phyloP scores from a whole-genome alignment of 2,329 filamentous ascomycete genomes.

The Colletotrichum sp. region DNA sequence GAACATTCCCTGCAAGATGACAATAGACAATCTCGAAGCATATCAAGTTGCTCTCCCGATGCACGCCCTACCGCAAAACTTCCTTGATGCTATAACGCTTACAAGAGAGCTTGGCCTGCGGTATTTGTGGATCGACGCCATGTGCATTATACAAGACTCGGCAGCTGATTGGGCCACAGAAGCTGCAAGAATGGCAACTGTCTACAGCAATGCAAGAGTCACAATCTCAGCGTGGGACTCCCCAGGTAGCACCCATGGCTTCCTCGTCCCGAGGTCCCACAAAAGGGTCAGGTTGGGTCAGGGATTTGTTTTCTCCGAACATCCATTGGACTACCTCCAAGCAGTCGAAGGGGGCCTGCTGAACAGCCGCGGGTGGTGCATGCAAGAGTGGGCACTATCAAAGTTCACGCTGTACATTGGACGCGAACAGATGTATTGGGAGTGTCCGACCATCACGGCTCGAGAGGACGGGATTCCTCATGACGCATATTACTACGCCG shows the following conservation, averaged over 20 bases:
- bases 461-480: neutral
- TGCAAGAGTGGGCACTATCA: constrained; percentile 1
- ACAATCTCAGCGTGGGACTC: neutral
- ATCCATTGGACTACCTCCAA: neutral
- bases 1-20: neutral
- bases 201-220: constrained; percentile 22
- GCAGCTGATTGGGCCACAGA: constrained; percentile 23
- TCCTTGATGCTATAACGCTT: constrained; percentile 31
- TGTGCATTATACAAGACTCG: constrained; percentile 34
- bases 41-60: neutral
- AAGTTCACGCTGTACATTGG: neutral
- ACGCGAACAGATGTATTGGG: constrained; percentile 20
- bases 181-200: constrained; percentile 18
- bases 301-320: neutral
- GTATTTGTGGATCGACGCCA: constrained; percentile 37
- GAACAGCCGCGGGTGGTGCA: neutral
- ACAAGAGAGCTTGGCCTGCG: constrained; percentile 24
- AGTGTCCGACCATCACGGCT: neutral
- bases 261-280: neutral
- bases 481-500: accelerated
- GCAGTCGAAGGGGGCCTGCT: neutral
- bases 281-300: accelerated
- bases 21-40: neutral
- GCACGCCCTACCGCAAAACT: constrained; percentile 18
- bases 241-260: neutral